These are phyloP conservation scores for Nicotiana knightiana DNA, from an alignment of 257 asterid genomes.

Conservation along the genomic window DNA sequence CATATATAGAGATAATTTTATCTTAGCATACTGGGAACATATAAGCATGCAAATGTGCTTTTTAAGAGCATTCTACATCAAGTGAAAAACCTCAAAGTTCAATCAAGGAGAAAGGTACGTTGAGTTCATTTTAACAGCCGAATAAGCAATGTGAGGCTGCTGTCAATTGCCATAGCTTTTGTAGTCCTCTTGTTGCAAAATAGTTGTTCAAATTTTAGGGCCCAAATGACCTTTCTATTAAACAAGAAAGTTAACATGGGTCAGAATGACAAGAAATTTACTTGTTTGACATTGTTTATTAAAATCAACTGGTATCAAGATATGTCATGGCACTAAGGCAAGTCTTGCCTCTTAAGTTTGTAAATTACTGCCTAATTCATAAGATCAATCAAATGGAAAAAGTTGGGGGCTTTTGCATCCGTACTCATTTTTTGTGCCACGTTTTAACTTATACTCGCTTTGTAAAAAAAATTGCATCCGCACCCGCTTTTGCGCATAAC, in stretches of 20 bases:
- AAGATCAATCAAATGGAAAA: too few relatives aligned
- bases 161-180: not conserved
- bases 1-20: not conserved
- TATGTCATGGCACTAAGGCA: too few relatives aligned
- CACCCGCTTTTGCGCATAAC: too few relatives aligned
- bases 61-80: not conserved
- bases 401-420: too few relatives aligned
- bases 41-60: not conserved
- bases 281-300: too few relatives aligned
- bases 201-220: not conserved
- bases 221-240: not conserved
- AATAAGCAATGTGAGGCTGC: not conserved
- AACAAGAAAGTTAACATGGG: not conserved
- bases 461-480: too few relatives aligned
- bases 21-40: not conserved
- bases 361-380: too few relatives aligned
- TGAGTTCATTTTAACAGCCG: not conserved
- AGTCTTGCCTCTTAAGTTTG: too few relatives aligned
- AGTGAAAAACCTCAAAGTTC: not conserved
- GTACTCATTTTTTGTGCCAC: too few relatives aligned
- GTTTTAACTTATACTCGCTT: too few relatives aligned
- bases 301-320: too few relatives aligned
- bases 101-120: not conserved
- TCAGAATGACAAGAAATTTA: not conserved
- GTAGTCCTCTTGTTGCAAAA: not conserved